Evolutionary conservation across 225 moss, liverwort and hornwort species (phyloP).

Genomic region (Bryum argenteum): DNA sequence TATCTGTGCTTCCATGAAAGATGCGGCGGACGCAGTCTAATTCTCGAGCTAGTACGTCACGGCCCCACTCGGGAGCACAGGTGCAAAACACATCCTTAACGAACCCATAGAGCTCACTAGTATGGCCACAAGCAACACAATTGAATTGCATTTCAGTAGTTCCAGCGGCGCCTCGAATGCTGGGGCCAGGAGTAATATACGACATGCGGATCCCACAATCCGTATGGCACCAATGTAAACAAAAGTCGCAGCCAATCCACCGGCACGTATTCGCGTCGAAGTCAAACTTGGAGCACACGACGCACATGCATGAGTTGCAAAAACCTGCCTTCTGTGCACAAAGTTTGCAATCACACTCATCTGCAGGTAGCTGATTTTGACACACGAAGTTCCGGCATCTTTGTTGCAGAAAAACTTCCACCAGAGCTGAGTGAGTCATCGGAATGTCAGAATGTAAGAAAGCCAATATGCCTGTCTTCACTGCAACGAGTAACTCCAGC

Average conservation of each 20-base stretch:
- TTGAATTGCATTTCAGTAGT: conserved; percentile 93
- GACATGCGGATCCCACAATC: conserved; percentile 94
- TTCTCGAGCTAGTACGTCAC: conserved; percentile 79
- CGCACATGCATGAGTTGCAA: conserved; percentile 99
- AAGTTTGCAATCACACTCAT: conserved; percentile 94
- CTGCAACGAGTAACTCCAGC: conserved; percentile 86
- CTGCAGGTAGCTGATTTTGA: conserved; percentile 84
- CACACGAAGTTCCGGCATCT: conserved; percentile 88
- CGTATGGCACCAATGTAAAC: conserved; percentile 99
- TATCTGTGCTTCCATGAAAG: conserved; percentile 85
- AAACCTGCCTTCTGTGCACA: conserved; percentile 89
- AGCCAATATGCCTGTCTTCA: conserved; percentile 90
- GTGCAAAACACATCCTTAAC: conserved; percentile 95
- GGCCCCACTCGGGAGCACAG: conserved; percentile 87
- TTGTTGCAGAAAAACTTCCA: conserved; percentile 85
- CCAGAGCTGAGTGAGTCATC: conserved; percentile 73
- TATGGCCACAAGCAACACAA: conserved; percentile 91
- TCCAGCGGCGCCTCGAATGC: conserved; percentile 72
- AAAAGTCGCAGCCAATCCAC: conserved; percentile 99
- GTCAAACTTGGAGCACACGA: conserved; percentile 96
- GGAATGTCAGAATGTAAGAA: conserved; percentile 84
- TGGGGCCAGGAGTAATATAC: conserved; percentile 85
- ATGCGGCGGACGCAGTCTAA: conserved; percentile 88
- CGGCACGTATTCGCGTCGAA: conserved; percentile 95
- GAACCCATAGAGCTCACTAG: conserved; percentile 96